Percentiles rank a stretch among this genome's conserved stretches.
Conservation (phyloP, 2,329 filamentous ascomycete species). For the Ophiostoma novo-ulmi region DNA sequence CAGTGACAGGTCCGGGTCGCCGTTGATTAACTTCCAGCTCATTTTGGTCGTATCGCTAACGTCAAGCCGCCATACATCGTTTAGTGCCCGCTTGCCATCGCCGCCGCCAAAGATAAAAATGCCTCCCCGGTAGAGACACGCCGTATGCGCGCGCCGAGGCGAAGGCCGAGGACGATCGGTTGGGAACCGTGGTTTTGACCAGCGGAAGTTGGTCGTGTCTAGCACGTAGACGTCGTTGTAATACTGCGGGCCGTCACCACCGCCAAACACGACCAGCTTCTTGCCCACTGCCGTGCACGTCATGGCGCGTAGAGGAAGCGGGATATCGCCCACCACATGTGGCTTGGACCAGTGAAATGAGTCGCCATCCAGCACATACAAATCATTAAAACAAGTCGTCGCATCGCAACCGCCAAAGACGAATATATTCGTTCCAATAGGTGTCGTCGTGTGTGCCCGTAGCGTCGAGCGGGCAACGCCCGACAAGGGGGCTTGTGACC, state of each 20-base stretch:
- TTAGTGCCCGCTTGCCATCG: conserved; percentile 63
- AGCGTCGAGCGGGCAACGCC: conserved; percentile 57
- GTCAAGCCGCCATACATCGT: conserved; percentile 68
- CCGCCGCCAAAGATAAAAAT: conserved; percentile 69
- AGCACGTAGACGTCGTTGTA: conserved; percentile 68
- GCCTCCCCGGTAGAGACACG: conserved; percentile 66
- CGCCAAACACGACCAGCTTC: conserved; percentile 65
- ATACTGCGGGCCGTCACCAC: conserved; percentile 64
- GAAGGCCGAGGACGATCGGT: conserved; percentile 53
- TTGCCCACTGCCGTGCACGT: conserved; percentile 65
- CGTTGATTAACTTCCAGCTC: conserved; percentile 62
- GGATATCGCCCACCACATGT: conserved; percentile 59
- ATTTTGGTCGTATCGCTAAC: conserved; percentile 62
- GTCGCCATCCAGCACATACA: conserved; percentile 65
- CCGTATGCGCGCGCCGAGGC: conserved; percentile 61
- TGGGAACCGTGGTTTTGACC: conserved; percentile 57
- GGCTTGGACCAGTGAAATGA: conserved; percentile 65
- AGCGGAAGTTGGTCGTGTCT: conserved; percentile 65
- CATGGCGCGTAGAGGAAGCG: conserved; percentile 63
- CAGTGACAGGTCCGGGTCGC: conserved; percentile 31
- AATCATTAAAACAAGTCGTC: conserved; percentile 61
- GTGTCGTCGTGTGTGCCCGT: conserved; percentile 61
- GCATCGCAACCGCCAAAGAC: conserved; percentile 66
- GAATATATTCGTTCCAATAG: conserved; percentile 62
- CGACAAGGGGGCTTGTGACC: conserved; percentile 61